phyloP scores from a whole-genome alignment of 2,329 filamentous ascomycete species.

The Gnomoniopsis smithogilvyi region DNA sequence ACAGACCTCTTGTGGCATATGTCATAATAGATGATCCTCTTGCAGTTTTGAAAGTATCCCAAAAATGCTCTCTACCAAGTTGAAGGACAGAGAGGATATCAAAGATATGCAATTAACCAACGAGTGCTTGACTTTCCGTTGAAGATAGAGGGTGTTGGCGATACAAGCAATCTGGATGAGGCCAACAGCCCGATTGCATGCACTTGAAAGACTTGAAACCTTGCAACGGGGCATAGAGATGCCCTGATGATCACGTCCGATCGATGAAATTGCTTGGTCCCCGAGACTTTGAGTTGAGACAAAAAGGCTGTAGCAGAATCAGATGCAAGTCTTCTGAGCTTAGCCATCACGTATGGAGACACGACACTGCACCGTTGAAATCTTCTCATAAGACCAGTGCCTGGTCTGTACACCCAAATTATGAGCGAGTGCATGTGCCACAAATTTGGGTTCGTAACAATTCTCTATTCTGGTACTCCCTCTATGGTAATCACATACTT shows the following conservation, averaged over 20 bases:
- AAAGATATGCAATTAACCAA: too few species aligned
- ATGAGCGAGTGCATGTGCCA: not conserved
- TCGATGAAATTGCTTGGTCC: not conserved
- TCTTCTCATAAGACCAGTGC: not conserved
- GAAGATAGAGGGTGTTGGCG: too few species aligned
- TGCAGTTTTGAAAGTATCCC: too few species aligned
- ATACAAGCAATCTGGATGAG: too few species aligned
- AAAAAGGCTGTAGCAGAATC: not conserved
- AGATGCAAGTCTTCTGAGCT: not conserved
- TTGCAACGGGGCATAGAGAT: not conserved
- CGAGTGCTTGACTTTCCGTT: too few species aligned
- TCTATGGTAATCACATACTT: conserved; percentile 1
- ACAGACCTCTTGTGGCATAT: too few species aligned
- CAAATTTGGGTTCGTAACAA: not conserved
- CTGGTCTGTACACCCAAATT: not conserved
- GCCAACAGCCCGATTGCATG: too few species aligned
- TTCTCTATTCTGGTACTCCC: not conserved
- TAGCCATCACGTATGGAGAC: not conserved
- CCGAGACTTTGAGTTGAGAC: not conserved
- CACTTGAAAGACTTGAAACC: too few species aligned
- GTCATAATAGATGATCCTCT: too few species aligned
- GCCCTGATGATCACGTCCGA: not conserved
- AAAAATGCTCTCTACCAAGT: too few species aligned
- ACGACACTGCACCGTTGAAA: not conserved
- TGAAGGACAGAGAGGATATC: too few species aligned